Conservation (phyloP, 2,329 filamentous ascomycete genomes). For the Apiospora sp. region DNA sequence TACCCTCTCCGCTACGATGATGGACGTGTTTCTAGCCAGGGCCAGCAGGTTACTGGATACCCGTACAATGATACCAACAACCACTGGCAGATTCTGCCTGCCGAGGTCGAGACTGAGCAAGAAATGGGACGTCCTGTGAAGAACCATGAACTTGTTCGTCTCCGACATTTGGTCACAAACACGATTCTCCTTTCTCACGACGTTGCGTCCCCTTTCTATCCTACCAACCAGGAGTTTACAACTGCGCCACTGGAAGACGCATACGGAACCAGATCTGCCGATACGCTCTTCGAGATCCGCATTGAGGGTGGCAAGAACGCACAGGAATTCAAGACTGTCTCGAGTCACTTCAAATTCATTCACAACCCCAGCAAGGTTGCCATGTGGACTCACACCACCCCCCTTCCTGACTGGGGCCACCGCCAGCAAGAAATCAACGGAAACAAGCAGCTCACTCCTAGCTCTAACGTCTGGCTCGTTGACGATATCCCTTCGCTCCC, state of each 20-base stretch:
- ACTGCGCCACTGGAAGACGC: conserved; percentile 78
- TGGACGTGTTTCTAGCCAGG: conserved; percentile 94
- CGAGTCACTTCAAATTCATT: conserved; percentile 94
- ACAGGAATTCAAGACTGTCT: conserved; percentile 88
- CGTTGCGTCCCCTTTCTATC: conserved; percentile 93
- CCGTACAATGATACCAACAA: conserved; percentile 99
- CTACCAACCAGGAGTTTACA: conserved; percentile 98
- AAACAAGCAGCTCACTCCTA: conserved; percentile 91
- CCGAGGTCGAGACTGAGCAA: conserved; percentile 64
- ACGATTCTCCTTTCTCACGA: conserved; percentile 91
- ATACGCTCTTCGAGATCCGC: conserved; percentile 91
- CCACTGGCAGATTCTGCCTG: conserved; percentile 91
- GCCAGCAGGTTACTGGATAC: conserved; percentile 97
- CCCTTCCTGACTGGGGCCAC: conserved; percentile 96
- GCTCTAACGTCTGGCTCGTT: conserved; percentile 93
- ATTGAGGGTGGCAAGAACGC: conserved; percentile 84
- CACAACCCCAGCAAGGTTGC: conserved; percentile 95
- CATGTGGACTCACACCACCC: conserved; percentile 97
- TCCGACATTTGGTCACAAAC: conserved; percentile 87
- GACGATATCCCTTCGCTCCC: conserved; percentile 88
- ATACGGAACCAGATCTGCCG: conserved; percentile 77
- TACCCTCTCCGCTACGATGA: conserved; percentile 98
- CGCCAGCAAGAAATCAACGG: conserved; percentile 99
- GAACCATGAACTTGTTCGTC: conserved; percentile 85
- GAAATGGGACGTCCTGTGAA: conserved; percentile 71